Base-by-base conservation (phyloP, 495 filamentous ascomycete species). In the Clohesyomyces aquaticus region DNA sequence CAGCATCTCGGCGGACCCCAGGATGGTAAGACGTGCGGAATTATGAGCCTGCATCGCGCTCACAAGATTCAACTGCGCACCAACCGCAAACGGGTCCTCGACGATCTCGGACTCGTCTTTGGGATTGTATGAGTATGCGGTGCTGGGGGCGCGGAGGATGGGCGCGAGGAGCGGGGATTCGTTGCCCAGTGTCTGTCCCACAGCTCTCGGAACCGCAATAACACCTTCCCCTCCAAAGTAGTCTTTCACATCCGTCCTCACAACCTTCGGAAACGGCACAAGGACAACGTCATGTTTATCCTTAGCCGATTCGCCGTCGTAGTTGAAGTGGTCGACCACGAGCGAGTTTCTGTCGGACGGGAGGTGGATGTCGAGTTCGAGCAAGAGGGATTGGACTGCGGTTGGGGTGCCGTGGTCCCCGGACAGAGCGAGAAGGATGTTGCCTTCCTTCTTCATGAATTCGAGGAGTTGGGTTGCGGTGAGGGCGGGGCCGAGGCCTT, bases 321-420 rank as follows among this genome's bases (percentile, higher is more conserved):
- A 91, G 77, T 91, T 90, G 84, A 96, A 96, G 81, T 98, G 94
- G 74, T 98, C 94, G 43, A 98, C 85, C 0, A 94, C 87, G 28
- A 93, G 77, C 32, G 89, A 84, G 41, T 87, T 87, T 66, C 91
- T 88, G 72, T 96, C 95, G 3, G 82, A 76, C n/a, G 95, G 88
- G 14, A 97, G 84, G 69, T 91, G 84, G 72, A 98, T 90, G 72
- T 96, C 95, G 72, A 97, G 79, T 77, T 98, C 93, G 64, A 91
- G 79, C 59, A 96, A 90, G 23, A 97, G 83, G 58, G 91, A 93
- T 70, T 86, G 87, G 66, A 96, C 80, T 54, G 88, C 85, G 66
- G 86, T 87, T 29, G 95, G 88, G 9, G 88, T 88, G 4, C 88
- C 75, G 51, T 82, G 78, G 59, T 87, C 85, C 59, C 88, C 84